Evolutionary conservation across 495 filamentous ascomycete species (phyloP).

Genomic region (Neurospora intermedia): DNA sequence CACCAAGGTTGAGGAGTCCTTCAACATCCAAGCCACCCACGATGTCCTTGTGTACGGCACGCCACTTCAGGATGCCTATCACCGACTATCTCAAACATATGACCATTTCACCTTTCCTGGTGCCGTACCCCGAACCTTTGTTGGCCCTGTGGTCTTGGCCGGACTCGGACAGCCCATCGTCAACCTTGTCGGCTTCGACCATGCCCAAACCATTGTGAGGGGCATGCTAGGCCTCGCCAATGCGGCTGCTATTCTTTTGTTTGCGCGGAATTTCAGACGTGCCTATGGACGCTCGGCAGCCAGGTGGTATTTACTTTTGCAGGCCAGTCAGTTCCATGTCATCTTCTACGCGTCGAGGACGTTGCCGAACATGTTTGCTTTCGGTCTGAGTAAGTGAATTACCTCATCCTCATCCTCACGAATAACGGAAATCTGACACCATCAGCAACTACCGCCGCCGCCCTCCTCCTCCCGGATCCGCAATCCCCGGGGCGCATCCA

Average conservation of each 20-base stretch:
- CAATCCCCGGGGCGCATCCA: slow-evolving; percentile 19
- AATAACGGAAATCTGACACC: neutral
- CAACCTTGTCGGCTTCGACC: slow-evolving; percentile 31
- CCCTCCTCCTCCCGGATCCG: slow-evolving; percentile 52
- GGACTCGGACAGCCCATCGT: slow-evolving; percentile 55
- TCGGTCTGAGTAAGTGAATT: slow-evolving; percentile 54
- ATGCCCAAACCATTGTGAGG: slow-evolving; percentile 51
- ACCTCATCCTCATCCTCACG: neutral
- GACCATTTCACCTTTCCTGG: slow-evolving; percentile 92
- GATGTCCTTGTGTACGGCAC: slow-evolving; percentile 78
- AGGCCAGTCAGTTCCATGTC: slow-evolving; percentile 83
- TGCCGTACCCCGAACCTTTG: slow-evolving; percentile 80
- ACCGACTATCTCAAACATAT: slow-evolving; percentile 47
- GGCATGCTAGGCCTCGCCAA: slow-evolving; percentile 72
- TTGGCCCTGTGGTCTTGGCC: slow-evolving; percentile 66
- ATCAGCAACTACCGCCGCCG: slow-evolving; percentile 56
- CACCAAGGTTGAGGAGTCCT: slow-evolving; percentile 98
- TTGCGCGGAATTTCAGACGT: slow-evolving; percentile 49
- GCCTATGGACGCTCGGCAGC: slow-evolving; percentile 61
- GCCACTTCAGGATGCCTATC: slow-evolving; percentile 43
- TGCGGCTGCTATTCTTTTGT: slow-evolving; percentile 52
- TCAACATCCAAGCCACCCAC: slow-evolving; percentile 92
- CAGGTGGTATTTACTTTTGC: slow-evolving; percentile 75
- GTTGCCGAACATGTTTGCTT: slow-evolving; percentile 94
- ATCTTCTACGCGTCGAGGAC: slow-evolving; percentile 89